Conservation (phyloP, 352 stramenopile species). For the Phytophthora pisi region DNA sequence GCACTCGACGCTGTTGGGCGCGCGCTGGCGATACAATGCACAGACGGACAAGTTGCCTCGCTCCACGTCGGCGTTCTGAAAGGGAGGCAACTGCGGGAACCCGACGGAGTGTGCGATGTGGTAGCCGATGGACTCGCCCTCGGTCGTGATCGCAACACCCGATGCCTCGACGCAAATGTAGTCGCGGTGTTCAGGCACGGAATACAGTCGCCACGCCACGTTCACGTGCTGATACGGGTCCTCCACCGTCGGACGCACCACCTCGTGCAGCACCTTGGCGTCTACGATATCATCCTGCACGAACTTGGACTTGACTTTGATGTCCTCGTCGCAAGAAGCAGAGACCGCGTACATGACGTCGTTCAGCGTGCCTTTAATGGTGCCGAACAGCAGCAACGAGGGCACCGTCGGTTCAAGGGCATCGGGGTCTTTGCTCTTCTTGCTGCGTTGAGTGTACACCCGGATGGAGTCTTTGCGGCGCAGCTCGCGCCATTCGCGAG, state of each 20-base stretch:
- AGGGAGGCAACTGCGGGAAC: conserved; percentile 43
- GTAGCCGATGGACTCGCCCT: conserved; percentile 44
- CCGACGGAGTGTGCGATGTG: conserved; percentile 55
- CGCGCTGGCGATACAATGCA: conserved; percentile 31
- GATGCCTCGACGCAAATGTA: conserved; percentile 51
- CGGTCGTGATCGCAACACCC: conserved; percentile 24
- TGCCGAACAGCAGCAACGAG: conserved; percentile 29
- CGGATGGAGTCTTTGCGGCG: conserved; percentile 31
- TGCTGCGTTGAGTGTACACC: conserved; percentile 33
- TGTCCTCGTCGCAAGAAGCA: conserved; percentile 32
- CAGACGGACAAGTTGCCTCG: conserved; percentile 41
- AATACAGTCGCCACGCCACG: conserved; percentile 42
- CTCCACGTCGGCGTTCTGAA: conserved; percentile 32
- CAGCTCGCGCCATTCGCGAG: conserved; percentile 40
- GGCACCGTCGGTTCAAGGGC: conserved; percentile 10
- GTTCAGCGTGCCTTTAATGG: conserved; percentile 38
- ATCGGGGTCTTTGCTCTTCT: conserved; percentile 3
- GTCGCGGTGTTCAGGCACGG: conserved; percentile 36
- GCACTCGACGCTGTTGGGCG: conserved; percentile 28
- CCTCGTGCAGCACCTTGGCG: conserved; percentile 26
- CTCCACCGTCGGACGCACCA: conserved; percentile 21
- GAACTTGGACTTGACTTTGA: conserved; percentile 46
- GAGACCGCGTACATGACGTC: conserved; percentile 53
- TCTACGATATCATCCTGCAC: conserved; percentile 43
- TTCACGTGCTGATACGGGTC: conserved; percentile 47